These are phyloP conservation scores for Podaxis mareebaensis DNA, from an alignment of 768 basidiomycete species.

Conservation along the genomic window DNA sequence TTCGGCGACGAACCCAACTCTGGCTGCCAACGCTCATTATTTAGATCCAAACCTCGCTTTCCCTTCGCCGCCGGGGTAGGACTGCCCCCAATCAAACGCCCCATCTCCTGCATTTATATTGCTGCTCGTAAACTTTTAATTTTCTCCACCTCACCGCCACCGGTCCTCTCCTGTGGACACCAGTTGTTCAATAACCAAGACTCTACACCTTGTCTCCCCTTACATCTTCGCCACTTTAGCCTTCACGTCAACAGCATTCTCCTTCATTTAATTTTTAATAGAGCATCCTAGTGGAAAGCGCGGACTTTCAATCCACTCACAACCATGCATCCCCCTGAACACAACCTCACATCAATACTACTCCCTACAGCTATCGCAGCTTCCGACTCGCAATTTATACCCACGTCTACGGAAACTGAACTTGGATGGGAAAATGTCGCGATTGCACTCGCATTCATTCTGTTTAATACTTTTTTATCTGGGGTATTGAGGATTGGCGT, in stretches of 20 bases:
- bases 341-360: background rate
- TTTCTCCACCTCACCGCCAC: background rate
- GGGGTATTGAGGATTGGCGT: conserved; percentile 65
- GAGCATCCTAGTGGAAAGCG: background rate
- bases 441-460: conserved; percentile 73
- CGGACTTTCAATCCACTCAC: background rate
- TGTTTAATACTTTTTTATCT: conserved; percentile 71
- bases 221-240: background rate
- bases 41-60: background rate
- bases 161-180: too few species aligned
- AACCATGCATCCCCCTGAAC: background rate
- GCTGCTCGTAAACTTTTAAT: background rate
- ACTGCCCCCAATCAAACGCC: background rate
- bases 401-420: conserved; percentile 11
- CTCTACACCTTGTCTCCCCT: background rate
- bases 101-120: background rate
- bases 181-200: too few species aligned
- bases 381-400: background rate
- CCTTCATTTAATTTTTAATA: background rate
- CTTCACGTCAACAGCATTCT: background rate
- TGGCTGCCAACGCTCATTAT: background rate
- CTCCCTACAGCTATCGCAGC: background rate
- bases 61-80: background rate
- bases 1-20: background rate
- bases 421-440: conserved; percentile 76